Evolutionary conservation across 768 basidiomycete species (phyloP).

Genomic region (Aureoboletus auriporus): DNA sequence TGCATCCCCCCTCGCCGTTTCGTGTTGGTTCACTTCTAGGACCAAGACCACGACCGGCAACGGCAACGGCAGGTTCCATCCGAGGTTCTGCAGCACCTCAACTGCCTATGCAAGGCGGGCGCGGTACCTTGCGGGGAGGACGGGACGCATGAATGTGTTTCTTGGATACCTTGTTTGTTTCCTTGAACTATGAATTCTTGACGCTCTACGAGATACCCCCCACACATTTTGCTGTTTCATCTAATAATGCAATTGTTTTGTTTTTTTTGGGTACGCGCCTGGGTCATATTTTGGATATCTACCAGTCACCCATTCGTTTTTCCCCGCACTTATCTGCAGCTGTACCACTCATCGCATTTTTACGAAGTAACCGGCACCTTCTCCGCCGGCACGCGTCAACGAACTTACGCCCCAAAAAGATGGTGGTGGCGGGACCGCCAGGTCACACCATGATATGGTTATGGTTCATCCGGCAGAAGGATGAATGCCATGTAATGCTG

Average conservation of each 20-base stretch:
- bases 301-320: neutral
- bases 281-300: no score
- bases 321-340: constrained; percentile 5
- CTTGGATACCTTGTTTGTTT: constrained; percentile 17
- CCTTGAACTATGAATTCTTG: constrained; percentile 11
- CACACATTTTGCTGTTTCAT: neutral
- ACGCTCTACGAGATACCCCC: constrained; percentile 15
- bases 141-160: constrained; percentile 9
- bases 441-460: neutral
- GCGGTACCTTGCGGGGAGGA: constrained; percentile 13
- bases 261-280: neutral
- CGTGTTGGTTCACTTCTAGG: constrained; percentile 26
- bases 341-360: constrained; percentile 18
- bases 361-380: neutral
- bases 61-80: constrained; percentile 17
- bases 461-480: neutral
- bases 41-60: constrained; percentile 25
- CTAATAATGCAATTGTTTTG: neutral
- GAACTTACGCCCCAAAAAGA: neutral
- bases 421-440: constrained; percentile 12
- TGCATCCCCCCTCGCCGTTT: neutral
- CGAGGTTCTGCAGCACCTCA: constrained; percentile 21
- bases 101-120: constrained; percentile 30
- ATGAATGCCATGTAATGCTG: no score
- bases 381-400: neutral